Conservation (phyloP, 2,329 filamentous ascomycete genomes). For the Diaporthe sp. region DNA sequence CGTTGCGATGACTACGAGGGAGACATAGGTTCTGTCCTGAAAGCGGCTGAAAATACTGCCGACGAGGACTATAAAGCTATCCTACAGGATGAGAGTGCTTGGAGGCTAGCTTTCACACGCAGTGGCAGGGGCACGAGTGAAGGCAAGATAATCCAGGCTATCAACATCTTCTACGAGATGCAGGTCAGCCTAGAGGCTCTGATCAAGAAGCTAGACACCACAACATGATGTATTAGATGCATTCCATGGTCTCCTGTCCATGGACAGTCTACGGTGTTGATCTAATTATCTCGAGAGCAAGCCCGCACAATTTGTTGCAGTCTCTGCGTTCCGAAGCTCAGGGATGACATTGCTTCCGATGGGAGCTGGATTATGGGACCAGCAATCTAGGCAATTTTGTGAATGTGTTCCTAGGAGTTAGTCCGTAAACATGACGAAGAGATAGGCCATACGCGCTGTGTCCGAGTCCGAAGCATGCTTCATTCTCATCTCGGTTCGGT, state of each 20-base stretch:
- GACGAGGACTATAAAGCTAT: background rate
- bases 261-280: background rate
- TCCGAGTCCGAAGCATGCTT: background rate
- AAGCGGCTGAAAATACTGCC: constrained; percentile 38
- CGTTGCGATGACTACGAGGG: constrained; percentile 50
- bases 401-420: background rate
- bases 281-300: no score
- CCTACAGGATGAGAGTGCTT: constrained; percentile 57
- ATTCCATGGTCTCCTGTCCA: background rate
- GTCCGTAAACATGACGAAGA: background rate
- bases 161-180: constrained; percentile 70
- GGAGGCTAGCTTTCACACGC: constrained; percentile 64
- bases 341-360: background rate
- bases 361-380: background rate
- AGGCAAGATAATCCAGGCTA: constrained; percentile 66
- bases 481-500: background rate
- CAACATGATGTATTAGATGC: background rate
- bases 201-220: constrained; percentile 32
- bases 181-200: constrained; percentile 64
- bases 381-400: background rate
- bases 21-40: constrained; percentile 48
- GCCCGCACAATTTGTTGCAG: background rate
- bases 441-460: background rate
- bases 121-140: constrained; percentile 61
- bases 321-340: background rate